Percentiles rank a stretch among this genome's conserved stretches.
These are phyloP conservation scores for Sporothrix brunneoviolacea DNA, from an alignment of 2,329 filamentous ascomycete genomes.

Conservation along the genomic window DNA sequence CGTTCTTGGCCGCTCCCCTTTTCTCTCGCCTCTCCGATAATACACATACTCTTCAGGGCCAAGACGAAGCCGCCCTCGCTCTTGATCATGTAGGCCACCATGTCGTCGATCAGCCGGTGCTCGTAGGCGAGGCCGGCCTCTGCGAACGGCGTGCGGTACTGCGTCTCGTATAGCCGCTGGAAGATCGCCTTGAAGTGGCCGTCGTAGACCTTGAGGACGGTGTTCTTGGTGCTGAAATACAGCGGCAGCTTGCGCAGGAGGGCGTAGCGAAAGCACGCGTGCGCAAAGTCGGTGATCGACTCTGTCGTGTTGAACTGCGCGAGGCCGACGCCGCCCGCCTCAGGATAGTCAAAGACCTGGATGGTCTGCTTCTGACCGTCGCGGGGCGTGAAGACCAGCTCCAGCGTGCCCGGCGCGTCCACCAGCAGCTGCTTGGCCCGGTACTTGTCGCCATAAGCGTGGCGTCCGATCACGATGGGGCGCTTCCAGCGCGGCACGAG, in stretches of 20 bases:
- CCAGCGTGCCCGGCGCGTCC: constrained; percentile 74
- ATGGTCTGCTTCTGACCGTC: constrained; percentile 76
- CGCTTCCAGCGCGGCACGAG: constrained; percentile 97
- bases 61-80: constrained; percentile 92
- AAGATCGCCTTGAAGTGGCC: constrained; percentile 99
- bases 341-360: constrained; percentile 84
- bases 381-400: constrained; percentile 89
- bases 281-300: constrained; percentile 88
- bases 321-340: constrained; percentile 80
- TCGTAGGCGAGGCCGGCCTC: constrained; percentile 96
- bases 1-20: no score
- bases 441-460: constrained; percentile 98
- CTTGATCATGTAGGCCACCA: constrained; percentile 99
- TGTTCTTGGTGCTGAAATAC: constrained; percentile 99
- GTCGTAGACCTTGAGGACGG: constrained; percentile 97
- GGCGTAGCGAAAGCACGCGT: constrained; percentile 93
- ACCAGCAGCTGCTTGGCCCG: constrained; percentile 87
- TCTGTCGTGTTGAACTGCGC: constrained; percentile 98
- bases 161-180: constrained; percentile 84
- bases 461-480: constrained; percentile 97
- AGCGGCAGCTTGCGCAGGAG: constrained; percentile 75
- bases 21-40: no score
- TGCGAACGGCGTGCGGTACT: constrained; percentile 85
- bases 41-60: constrained; percentile 86
- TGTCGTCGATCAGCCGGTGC: constrained; percentile 98